These are phyloP conservation scores for Blattamonas nauphoetae DNA, from an alignment of 78 protist genomes.

Conservation along the genomic window DNA sequence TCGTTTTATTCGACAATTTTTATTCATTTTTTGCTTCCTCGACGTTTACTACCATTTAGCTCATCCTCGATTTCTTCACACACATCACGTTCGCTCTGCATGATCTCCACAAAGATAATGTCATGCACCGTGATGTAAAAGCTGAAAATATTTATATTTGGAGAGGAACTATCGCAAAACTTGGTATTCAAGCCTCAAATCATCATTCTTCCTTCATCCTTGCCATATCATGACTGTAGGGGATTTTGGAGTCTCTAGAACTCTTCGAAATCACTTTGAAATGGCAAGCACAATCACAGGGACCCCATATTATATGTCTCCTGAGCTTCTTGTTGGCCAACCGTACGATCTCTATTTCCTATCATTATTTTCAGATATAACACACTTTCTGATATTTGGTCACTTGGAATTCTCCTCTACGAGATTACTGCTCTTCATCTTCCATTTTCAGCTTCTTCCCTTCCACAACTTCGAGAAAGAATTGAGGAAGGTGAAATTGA, in stretches of 20 bases:
- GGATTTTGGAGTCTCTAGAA: conserved; percentile 43
- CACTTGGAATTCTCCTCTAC: background rate
- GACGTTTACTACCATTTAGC: background rate
- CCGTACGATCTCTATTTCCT: conserved; percentile 9
- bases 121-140: background rate
- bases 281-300: conserved; percentile 30
- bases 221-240: conserved; percentile 37
- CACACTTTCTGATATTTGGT: background rate
- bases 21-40: too few relatives aligned
- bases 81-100: background rate
- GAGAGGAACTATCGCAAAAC: background rate
- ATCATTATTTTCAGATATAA: background rate
- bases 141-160: background rate
- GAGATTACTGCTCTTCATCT: background rate
- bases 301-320: conserved; percentile 48
- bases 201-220: background rate
- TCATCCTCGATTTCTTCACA: background rate
- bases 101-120: background rate
- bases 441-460: background rate
- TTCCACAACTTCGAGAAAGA: background rate
- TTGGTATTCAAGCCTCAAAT: background rate
- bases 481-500: background rate
- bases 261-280: background rate
- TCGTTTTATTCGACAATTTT: too few relatives aligned
- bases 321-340: conserved; percentile 34